These are phyloP conservation scores for Xerocomus spinulosus DNA, from an alignment of 768 basidiomycete genomes.

Conservation along the genomic window DNA sequence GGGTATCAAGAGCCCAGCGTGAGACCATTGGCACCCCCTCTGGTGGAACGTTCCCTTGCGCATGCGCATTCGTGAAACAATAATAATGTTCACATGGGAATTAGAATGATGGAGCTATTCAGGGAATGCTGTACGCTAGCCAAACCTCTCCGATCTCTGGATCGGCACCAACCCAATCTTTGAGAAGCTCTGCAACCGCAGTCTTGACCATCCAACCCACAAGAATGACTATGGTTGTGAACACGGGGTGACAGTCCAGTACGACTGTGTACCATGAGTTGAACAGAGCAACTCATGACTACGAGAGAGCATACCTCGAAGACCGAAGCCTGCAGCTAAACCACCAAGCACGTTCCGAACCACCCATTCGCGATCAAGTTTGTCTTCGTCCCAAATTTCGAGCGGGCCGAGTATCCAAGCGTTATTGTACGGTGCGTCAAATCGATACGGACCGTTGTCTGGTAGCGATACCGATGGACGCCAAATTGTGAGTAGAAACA, in stretches of 20 bases:
- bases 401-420: slow-evolving; percentile 40
- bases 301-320: slow-evolving; percentile 52
- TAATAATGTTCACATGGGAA: slow-evolving; percentile 2
- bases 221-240: slow-evolving; percentile 73
- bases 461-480: slow-evolving; percentile 38
- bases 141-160: slow-evolving; percentile 59
- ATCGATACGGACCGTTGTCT: slow-evolving; percentile 17
- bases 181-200: slow-evolving; percentile 52
- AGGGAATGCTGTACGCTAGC: slow-evolving; percentile 81
- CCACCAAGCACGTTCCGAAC: slow-evolving; percentile 81
- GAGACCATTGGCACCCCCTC: slow-evolving; percentile 11
- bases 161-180: slow-evolving; percentile 62
- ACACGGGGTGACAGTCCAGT: slow-evolving; percentile 66
- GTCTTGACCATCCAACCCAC: slow-evolving; percentile 73
- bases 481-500: slow-evolving; percentile 83
- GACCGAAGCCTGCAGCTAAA: slow-evolving; percentile 81
- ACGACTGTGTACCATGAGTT: slow-evolving; percentile 49
- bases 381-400: slow-evolving; percentile 64
- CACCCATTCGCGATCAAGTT: slow-evolving; percentile 77
- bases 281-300: background rate
- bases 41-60: background rate
- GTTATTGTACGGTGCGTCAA: slow-evolving; percentile 28
- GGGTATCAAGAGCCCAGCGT: slow-evolving; percentile 22
- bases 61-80: background rate
- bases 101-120: slow-evolving; percentile 1